Evolutionary conservation across 768 basidiomycete species (phyloP), one percentile per base, ranked within the genome.

Genomic region (Daedaleopsis nitida): DNA sequence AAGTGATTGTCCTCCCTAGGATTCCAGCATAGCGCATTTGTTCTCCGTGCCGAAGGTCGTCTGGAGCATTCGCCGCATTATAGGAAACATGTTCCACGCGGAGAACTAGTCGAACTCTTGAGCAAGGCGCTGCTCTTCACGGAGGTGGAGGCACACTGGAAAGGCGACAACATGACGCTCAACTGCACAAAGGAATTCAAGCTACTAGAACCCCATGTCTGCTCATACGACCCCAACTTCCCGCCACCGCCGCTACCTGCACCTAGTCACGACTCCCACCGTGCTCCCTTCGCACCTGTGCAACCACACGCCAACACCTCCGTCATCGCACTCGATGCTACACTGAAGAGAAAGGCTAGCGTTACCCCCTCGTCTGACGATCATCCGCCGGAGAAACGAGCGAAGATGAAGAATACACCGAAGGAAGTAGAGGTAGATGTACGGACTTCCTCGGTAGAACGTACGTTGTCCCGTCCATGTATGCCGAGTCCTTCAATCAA

Each of bases 81-180:
- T 60, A 78, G 82, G 64, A 89, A 87, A 69, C 88, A 90, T 61
- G 86, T 94, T 54, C 88, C 86, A 24, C 85, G 91, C 19, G 92
- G 92, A 12, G 90, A 93, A 70, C 82, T 94, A 24, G 78, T 92
- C 43, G 91, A 94, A 58, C 84, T 93, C 23, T 82, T 94, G 37
- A 82, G 83, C 70, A 94, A 92, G 74, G 86, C 92, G 4, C 76
- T 94, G 17, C 81, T 94, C 11, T 94, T 92, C 66, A 78, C 81
- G 19, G 92, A 94, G 75, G 89, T 90, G 55, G 92, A 94, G 77
- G 82, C 87, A 8, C 92, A 94, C 68, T 94, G 89, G 87, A 83
- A 84, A 62, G 81, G 80, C 10, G 85, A 85, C 69, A 76, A 79
- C 38, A 75, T 88, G 60, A 81, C 84, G 8, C 79, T 76, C 48